Base-by-base conservation (phyloP, 2,329 filamentous ascomycete species). In the Hypoxylon sp. region DNA sequence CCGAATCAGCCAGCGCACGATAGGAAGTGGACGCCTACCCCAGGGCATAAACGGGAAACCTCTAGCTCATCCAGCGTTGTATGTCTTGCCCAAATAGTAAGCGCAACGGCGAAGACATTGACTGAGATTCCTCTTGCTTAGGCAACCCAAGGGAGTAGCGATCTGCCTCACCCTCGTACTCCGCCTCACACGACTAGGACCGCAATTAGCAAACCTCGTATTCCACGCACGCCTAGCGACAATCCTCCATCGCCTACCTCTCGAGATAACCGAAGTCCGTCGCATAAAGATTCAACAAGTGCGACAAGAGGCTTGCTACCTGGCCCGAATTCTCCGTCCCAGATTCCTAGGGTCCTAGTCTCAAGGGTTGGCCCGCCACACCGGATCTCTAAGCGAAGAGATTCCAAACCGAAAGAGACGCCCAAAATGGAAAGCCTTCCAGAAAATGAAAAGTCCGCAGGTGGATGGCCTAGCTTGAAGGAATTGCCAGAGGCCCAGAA, bases 71-170 rank as follows among this genome's bases (percentile, higher is more conserved):
- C 61, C 20, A 69, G 61, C 46, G 63, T 72, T 45, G 70, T 72
- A 71, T 49, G 61, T 52, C 12, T 28, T 54, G 28, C 32, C 26
- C 38, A 24, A 14, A 42, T 36, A 16, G 12, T 14, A 51, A 44
- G 28, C 30, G 22, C 18, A 6, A n/a, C 8, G 3, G 8, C 42
- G 22, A 51, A 26, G 20, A 24, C 18, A 22, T 53, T 64, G n/a
- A 63, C 50, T 46, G 18, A 62, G 3, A 49, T 30, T 26, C 24
- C 45, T 28, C 20, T 33, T 24, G 36, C 16, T 33, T 48, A 74
- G 73, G 54, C 68, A 16, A 73, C 68, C 55, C 69, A 67, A 49
- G 70, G 73, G 16, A 74, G 68, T 51, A 65, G 56, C 56, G 68
- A 69, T 38, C 53, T 30, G 28, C 53, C 59, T 14, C 50, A 36